Evolutionary conservation across 345 rosid genomes (phyloP), one percentile per base, ranked within the genome.

Genomic region (Clarkia xantiana): DNA sequence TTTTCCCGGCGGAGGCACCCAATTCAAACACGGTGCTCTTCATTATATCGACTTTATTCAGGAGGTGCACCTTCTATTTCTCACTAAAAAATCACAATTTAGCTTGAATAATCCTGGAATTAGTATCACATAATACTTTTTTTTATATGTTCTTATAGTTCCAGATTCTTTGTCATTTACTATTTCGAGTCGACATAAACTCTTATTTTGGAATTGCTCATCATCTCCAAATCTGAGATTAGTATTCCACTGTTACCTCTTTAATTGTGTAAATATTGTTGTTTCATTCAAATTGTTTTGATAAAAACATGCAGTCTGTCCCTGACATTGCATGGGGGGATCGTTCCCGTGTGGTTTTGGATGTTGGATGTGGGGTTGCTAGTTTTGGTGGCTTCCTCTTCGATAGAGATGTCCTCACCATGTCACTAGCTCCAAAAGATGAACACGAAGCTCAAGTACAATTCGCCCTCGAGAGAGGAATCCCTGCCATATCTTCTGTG

Each of bases 341-440:
- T 52, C 78, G 63, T 14, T 57, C 96, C 44, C 90, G 96, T 12
- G 95, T 93, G 42, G 49, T 84, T 45, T 71, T 93, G 75, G 96
- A 93, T 64, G 96, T 93, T 67, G 99, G 99, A 65, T 93, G 96
- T 65, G 99, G 99, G 43, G 96, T 87, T 69, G 96, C 99, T 54
- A 87, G 96, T 63, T 84, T 93, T 60, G 99, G 99, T 55, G 99
- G 95, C 53, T 91, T 57, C 65, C 94, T 93, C 36, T 90, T 90
- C 60, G 94, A 90, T 57, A 76, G 86, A 71, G 80, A 75, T 61
- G 98, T 78, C 44, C 70, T 86, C 15, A 60, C 93, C 13, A 86
- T 91, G 96, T 91, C 98, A 58, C 74, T 91, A 41, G 96, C 98
- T 42, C 98, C 98, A 39, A 91, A 91, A 77, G 98, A 91, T 68